Percentiles rank a stretch among this genome's conserved stretches.
Conservation (phyloP, 306 rosid genomes). For the Medicago ruthenica region DNA sequence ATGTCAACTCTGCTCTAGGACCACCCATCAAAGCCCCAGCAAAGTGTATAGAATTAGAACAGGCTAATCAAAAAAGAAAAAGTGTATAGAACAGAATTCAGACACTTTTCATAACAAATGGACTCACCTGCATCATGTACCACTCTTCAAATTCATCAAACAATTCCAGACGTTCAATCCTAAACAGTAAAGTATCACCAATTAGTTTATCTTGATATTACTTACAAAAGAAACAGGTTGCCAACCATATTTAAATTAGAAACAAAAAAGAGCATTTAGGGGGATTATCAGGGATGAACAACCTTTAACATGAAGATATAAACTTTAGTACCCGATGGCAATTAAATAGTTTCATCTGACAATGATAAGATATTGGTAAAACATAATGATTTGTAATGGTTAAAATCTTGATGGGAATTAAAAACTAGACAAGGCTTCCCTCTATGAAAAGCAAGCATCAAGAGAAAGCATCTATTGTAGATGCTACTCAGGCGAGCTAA, state of each 20-base stretch:
- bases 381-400: constrained; percentile 4
- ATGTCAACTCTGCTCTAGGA: constrained; percentile 19
- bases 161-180: constrained; percentile 95
- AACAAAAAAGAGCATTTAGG: constrained; percentile 27
- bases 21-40: constrained; percentile 21
- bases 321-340: constrained; percentile 43
- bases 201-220: constrained; percentile 48
- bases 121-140: constrained; percentile 97
- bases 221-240: constrained; percentile 37
- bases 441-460: constrained; percentile 2
- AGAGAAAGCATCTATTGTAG: background rate
- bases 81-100: constrained; percentile 24
- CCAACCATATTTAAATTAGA: constrained; percentile 43
- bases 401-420: constrained; percentile 13
- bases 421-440: constrained; percentile 16
- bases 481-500: constrained; percentile 25
- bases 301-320: constrained; percentile 32
- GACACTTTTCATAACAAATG: constrained; percentile 28
- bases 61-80: background rate
- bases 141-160: constrained; percentile 99
- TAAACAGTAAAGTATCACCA: constrained; percentile 46
- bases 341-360: constrained; percentile 41
- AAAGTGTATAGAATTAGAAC: constrained; percentile 21
- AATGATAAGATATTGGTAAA: constrained; percentile 30
- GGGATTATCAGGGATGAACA: constrained; percentile 17